Evolutionary conservation across 371 early-diverging fungal genomes (phyloP).

Genomic region (Mortierella sp.): DNA sequence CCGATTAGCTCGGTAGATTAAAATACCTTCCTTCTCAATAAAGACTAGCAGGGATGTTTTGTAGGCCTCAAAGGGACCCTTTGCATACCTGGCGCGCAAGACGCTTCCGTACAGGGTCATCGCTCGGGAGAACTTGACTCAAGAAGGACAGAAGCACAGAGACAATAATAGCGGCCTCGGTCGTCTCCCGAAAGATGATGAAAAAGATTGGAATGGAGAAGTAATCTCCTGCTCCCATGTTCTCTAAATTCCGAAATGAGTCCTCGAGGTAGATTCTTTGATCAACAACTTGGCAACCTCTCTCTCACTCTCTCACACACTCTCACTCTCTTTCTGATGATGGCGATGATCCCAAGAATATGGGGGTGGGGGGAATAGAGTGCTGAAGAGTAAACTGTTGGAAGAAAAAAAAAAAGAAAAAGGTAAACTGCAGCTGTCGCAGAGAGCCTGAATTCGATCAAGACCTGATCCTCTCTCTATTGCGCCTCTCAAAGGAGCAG

Average conservation of each 20-base stretch:
- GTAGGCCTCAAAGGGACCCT: too few species aligned
- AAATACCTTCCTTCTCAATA: background rate
- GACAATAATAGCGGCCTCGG: constrained; percentile 85
- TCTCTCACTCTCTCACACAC: too few species aligned
- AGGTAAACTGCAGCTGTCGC: background rate
- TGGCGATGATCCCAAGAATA: background rate
- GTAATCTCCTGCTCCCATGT: constrained; percentile 53
- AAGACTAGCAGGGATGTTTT: background rate
- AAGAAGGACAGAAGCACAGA: constrained; percentile 82
- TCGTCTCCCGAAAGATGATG: constrained; percentile 85
- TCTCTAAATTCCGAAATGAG: too few species aligned
- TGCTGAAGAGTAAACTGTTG: background rate
- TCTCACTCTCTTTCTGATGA: too few species aligned
- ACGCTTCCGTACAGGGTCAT: constrained; percentile 55
- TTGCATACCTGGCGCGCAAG: constrained; percentile 63
- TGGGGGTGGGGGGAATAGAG: background rate
- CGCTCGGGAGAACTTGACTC: constrained; percentile 64
- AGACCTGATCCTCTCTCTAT: too few species aligned
- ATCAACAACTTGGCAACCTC: too few species aligned
- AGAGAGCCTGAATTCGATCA: too few species aligned
- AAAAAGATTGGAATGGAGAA: constrained; percentile 87
- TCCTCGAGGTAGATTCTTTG: too few species aligned
- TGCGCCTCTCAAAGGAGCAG: too few species aligned
- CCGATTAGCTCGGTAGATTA: background rate
- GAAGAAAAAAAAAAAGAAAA: background rate